Percentiles rank a stretch among this genome's conserved stretches.
phyloP scores from a whole-genome alignment of 2,329 filamentous ascomycete genomes.

The Stagonosporopsis tanaceti region DNA sequence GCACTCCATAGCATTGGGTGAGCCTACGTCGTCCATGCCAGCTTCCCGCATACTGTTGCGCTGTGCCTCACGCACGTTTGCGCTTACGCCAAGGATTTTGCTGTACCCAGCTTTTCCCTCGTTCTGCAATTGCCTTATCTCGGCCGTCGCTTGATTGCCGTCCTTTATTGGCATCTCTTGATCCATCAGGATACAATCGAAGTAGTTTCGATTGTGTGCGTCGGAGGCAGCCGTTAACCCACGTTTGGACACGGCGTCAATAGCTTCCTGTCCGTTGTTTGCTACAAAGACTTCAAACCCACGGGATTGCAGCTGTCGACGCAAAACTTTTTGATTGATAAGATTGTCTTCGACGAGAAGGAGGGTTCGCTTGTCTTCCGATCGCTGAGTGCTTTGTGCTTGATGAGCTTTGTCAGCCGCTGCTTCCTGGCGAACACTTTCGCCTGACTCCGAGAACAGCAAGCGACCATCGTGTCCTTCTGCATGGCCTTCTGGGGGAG shows the following conservation, averaged over 20 bases:
- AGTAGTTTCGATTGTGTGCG: conserved; percentile 37
- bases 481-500: conserved; percentile 1
- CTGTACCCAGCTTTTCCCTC: conserved; percentile 42
- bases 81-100: conserved; percentile 50
- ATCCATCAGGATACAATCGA: conserved; percentile 55
- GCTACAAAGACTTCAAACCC: conserved; percentile 54
- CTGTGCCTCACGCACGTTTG: conserved; percentile 49
- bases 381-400: conserved; percentile 29
- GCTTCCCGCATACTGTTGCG: conserved; percentile 44
- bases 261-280: conserved; percentile 56
- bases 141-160: conserved; percentile 50
- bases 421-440: conserved; percentile 36
- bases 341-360: conserved; percentile 60
- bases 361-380: conserved; percentile 33
- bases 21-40: conserved; percentile 44
- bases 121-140: conserved; percentile 50
- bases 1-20: too few relatives aligned
- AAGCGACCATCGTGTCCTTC: conserved; percentile 9
- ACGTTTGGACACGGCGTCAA: conserved; percentile 49
- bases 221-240: conserved; percentile 24
- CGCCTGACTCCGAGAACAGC: conserved; percentile 30
- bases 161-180: conserved; percentile 57
- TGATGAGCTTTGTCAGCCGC: conserved; percentile 28
- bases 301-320: conserved; percentile 57
- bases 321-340: conserved; percentile 59